Evolutionary conservation across 495 filamentous ascomycete genomes (phyloP).

Genomic region (Xylaria acuta): DNA sequence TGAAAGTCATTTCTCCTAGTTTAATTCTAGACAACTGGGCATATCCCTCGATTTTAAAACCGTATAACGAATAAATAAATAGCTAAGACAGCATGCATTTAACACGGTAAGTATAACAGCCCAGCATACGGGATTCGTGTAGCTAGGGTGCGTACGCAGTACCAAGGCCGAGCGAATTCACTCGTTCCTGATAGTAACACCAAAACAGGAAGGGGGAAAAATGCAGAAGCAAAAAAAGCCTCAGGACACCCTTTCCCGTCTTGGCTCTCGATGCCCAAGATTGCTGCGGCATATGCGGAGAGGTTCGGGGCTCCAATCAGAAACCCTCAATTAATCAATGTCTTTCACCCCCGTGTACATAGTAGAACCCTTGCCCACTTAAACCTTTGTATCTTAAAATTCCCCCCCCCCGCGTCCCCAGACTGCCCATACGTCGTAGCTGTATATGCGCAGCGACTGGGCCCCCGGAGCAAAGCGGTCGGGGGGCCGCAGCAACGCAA

Average conservation of each 20-base stretch:
- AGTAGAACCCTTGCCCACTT: background rate
- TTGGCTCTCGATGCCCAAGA: constrained; percentile 17
- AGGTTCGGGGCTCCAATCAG: constrained; percentile 9
- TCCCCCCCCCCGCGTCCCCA: constrained; percentile 21
- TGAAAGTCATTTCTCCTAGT: constrained; percentile 1
- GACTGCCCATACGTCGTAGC: background rate
- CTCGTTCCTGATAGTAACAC: constrained; percentile 8
- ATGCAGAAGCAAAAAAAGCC: constrained; percentile 15
- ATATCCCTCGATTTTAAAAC: background rate
- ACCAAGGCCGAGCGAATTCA: constrained; percentile 9
- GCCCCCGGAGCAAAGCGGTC: background rate
- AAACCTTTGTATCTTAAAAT: constrained; percentile 5
- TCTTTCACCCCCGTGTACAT: background rate
- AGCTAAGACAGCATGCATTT: background rate
- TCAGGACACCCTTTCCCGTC: constrained; percentile 13
- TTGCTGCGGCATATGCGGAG: constrained; percentile 15
- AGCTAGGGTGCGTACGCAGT: constrained; percentile 11
- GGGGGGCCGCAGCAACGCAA: constrained; percentile 3
- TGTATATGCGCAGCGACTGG: background rate
- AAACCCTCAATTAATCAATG: constrained; percentile 16
- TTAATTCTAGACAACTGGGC: background rate
- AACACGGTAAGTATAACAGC: background rate
- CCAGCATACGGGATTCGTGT: constrained; percentile 4
- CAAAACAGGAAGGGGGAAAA: background rate
- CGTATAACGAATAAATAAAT: no score